Conservation (phyloP, 23 red algal species). For the Cyanidioschyzon merolae region DNA sequence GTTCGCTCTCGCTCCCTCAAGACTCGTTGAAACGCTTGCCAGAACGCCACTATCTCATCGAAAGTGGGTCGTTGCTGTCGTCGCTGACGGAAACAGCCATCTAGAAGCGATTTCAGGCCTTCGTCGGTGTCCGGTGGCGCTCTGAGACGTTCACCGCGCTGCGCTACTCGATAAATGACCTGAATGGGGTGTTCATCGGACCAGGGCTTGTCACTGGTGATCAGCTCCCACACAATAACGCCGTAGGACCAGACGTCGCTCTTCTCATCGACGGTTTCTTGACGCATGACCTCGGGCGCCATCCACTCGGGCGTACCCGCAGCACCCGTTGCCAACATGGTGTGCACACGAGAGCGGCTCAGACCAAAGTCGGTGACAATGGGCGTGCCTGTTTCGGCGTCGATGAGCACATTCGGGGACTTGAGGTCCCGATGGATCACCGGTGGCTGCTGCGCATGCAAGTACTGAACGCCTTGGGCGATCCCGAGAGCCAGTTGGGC, state of each 20-base stretch:
- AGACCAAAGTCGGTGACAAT: slow-evolving; percentile 96
- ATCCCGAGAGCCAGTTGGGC: slow-evolving; percentile 32
- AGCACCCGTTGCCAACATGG: slow-evolving; percentile 72
- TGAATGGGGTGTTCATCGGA: slow-evolving; percentile 96
- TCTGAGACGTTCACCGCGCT: slow-evolving; percentile 53
- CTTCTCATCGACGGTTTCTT: slow-evolving; percentile 84
- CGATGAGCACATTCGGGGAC: slow-evolving; percentile 50
- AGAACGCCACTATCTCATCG: neutral
- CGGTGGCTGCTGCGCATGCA: slow-evolving; percentile 44
- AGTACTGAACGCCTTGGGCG: slow-evolving; percentile 65
- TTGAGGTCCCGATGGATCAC: slow-evolving; percentile 84
- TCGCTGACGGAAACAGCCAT: neutral
- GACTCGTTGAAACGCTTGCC: neutral
- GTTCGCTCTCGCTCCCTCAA: neutral
- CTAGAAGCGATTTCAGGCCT: neutral
- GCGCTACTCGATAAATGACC: slow-evolving; percentile 77
- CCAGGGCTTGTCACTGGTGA: slow-evolving; percentile 98
- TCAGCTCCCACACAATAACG: slow-evolving; percentile 96
- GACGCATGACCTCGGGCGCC: slow-evolving; percentile 91
- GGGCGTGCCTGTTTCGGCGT: slow-evolving; percentile 45
- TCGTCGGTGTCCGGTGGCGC: slow-evolving; percentile 49
- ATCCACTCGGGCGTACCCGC: slow-evolving; percentile 99
- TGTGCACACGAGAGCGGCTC: slow-evolving; percentile 46
- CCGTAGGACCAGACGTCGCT: slow-evolving; percentile 96
- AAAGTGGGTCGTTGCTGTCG: neutral